Evolutionary conservation across 169 alveolate species (phyloP).

Genomic region (Eimeria tenella): DNA sequence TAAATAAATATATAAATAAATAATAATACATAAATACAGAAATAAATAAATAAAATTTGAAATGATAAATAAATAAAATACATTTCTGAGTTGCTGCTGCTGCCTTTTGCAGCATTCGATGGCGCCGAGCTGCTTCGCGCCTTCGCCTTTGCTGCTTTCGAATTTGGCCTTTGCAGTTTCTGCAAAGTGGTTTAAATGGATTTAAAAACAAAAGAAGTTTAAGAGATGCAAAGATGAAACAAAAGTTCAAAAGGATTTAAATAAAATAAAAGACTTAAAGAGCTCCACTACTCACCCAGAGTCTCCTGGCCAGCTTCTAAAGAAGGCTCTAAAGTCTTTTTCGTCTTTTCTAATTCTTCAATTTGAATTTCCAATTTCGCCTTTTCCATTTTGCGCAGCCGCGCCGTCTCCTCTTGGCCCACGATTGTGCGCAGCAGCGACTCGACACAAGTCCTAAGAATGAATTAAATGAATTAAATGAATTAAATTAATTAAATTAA

Average conservation of each 20-base stretch:
- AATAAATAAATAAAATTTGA: not conserved
- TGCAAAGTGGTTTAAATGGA: not conserved
- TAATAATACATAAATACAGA: not conserved
- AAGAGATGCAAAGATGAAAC: not conserved
- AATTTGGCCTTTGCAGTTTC: not conserved
- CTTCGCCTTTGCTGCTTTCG: not conserved
- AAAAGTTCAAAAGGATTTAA: not conserved
- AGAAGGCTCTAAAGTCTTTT: not conserved
- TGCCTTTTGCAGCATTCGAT: constrained; percentile 36
- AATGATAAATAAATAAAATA: not conserved
- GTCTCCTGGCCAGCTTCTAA: not conserved
- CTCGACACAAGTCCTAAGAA: constrained; percentile 46
- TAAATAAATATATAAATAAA: too few species aligned
- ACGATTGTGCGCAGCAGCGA: constrained; percentile 43
- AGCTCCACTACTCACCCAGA: constrained; percentile 3
- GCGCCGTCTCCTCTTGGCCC: not conserved
- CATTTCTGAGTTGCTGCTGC: constrained; percentile 19
- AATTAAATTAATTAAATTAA: too few species aligned
- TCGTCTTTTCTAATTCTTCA: not conserved
- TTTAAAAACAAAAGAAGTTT: not conserved
- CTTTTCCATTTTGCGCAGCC: not conserved
- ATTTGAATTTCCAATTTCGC: not conserved
- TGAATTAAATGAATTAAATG: not conserved
- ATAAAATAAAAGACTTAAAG: not conserved
- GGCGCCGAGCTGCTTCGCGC: not conserved